phyloP scores from a whole-genome alignment of 768 basidiomycete species.

The Pleurotus pulmonarius region DNA sequence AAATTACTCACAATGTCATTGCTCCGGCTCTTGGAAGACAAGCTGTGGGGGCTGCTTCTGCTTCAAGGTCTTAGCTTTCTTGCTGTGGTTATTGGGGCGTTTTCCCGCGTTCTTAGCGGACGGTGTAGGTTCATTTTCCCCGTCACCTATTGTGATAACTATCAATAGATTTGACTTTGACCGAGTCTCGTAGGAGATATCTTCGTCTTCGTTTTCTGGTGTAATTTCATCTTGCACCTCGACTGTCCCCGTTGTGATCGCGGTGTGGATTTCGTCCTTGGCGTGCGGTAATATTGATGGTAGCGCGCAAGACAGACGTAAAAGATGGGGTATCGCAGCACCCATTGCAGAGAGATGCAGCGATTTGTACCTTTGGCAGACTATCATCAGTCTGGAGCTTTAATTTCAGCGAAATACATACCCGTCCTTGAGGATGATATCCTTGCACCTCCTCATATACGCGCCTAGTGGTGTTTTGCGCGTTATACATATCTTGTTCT shows the following conservation, averaged over 20 bases:
- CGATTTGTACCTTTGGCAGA: slow-evolving; percentile 55
- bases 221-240: slow-evolving; percentile 77
- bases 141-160: slow-evolving; percentile 59
- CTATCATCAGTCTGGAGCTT: not conserved
- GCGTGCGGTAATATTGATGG: slow-evolving; percentile 70
- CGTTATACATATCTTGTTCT: slow-evolving; percentile 76
- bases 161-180: slow-evolving; percentile 68
- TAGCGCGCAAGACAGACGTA: slow-evolving; percentile 66
- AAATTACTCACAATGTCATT: slow-evolving; percentile 15
- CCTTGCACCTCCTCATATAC: slow-evolving; percentile 78
- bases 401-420: slow-evolving; percentile 25
- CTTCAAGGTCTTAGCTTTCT: not conserved
- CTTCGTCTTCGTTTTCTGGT: slow-evolving; percentile 73
- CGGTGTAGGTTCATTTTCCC: slow-evolving; percentile 42
- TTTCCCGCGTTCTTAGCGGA: slow-evolving; percentile 19
- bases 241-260: slow-evolving; percentile 65
- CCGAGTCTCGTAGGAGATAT: slow-evolving; percentile 59
- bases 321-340: slow-evolving; percentile 81
- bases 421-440: slow-evolving; percentile 69
- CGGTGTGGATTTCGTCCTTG: slow-evolving; percentile 55
- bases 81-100: not conserved
- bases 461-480: slow-evolving; percentile 69
- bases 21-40: slow-evolving; percentile 40
- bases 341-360: slow-evolving; percentile 81
- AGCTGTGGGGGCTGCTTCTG: slow-evolving; percentile 17